Evolutionary conservation across 805 yeast species (phyloP).

Genomic region (Schwanniomyces vanrijiae): DNA sequence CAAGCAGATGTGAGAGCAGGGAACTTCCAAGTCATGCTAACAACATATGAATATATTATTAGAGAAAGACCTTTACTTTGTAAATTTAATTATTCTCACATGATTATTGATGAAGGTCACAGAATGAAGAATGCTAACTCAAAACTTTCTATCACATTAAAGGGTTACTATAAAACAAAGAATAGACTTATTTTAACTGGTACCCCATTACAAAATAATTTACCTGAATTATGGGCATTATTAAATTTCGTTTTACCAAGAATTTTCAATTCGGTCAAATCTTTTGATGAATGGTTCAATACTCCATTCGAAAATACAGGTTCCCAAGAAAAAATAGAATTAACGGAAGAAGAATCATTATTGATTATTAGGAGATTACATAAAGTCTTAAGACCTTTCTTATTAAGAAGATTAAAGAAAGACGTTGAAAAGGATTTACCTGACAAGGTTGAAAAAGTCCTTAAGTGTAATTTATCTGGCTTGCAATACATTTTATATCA

Average conservation of each 20-base stretch:
- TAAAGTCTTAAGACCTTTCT: constrained; percentile 81
- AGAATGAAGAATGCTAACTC: constrained; percentile 81
- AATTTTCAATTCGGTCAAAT: constrained; percentile 80
- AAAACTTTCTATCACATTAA: constrained; percentile 68
- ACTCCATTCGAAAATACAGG: constrained; percentile 88
- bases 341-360: constrained; percentile 83
- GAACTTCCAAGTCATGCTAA: constrained; percentile 71
- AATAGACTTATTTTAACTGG: constrained; percentile 82
- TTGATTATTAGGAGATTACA: constrained; percentile 83
- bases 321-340: constrained; percentile 73
- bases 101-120: constrained; percentile 91
- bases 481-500: constrained; percentile 69
- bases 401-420: constrained; percentile 78
- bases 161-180: constrained; percentile 70
- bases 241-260: constrained; percentile 80
- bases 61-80: constrained; percentile 70
- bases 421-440: constrained; percentile 88
- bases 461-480: constrained; percentile 76
- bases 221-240: constrained; percentile 85
- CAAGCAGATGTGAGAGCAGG: constrained; percentile 66
- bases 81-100: constrained; percentile 76
- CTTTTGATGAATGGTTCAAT: constrained; percentile 88
- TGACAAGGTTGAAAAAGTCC: constrained; percentile 77
- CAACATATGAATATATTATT: constrained; percentile 81
- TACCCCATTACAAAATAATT: constrained; percentile 82